phyloP scores from a whole-genome alignment of 345 rosid genomes.

The Acer campestre region DNA sequence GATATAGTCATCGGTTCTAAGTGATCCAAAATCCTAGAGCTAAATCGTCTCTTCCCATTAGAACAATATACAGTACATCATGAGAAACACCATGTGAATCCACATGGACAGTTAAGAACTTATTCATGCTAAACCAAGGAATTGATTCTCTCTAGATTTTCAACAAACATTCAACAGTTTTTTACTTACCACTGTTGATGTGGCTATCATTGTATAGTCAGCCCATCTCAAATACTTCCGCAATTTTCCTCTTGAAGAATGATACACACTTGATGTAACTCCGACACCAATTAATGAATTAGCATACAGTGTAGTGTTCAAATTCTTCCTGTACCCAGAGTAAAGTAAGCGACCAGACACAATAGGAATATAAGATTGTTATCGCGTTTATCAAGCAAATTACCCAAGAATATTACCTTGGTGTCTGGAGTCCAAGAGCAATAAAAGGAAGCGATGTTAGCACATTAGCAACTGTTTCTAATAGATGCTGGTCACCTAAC shows the following conservation, averaged over 20 bases:
- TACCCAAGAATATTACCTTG: constrained; percentile 56
- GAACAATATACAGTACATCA: background rate
- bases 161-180: background rate
- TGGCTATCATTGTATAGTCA: constrained; percentile 93
- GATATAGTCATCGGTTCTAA: background rate
- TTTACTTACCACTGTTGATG: constrained; percentile 70
- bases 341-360: constrained; percentile 9
- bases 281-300: constrained; percentile 97
- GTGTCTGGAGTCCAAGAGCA: constrained; percentile 80
- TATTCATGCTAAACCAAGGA: background rate
- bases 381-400: constrained; percentile 1
- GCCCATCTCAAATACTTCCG: constrained; percentile 86
- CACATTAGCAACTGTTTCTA: constrained; percentile 80
- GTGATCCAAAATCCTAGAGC: background rate
- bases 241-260: constrained; percentile 78
- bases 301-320: constrained; percentile 74
- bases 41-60: background rate
- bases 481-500: constrained; percentile 65
- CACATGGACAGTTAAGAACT: background rate
- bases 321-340: constrained; percentile 58
- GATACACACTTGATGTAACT: constrained; percentile 81
- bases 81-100: background rate
- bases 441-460: constrained; percentile 93
- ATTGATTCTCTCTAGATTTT: background rate
- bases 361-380: background rate